Conservation (phyloP, 1,284 basidiomycete species). For the Sporisorium reilianum region DNA sequence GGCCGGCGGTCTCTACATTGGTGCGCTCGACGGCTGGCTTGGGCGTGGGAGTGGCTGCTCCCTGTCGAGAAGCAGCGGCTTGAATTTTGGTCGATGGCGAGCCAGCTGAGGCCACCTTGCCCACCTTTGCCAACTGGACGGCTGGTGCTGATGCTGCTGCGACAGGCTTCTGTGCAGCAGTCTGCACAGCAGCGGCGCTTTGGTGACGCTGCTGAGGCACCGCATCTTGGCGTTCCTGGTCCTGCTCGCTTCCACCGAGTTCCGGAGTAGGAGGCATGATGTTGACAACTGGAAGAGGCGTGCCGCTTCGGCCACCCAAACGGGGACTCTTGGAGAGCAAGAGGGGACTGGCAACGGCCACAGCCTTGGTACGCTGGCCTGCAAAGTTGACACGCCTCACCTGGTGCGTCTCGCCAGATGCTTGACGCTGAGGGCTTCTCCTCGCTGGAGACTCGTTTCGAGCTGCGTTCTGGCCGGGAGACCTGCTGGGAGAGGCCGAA, state of each 20-base stretch:
- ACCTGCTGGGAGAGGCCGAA: slow-evolving; percentile 11
- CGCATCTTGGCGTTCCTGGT: slow-evolving; percentile 19
- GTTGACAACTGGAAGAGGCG: slow-evolving; percentile 54
- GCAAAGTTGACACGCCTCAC: slow-evolving; percentile 49
- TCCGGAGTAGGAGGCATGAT: slow-evolving; percentile 65
- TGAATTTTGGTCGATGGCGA: slow-evolving; percentile 3
- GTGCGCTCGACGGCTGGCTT: slow-evolving; percentile 9
- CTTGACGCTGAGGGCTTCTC: slow-evolving; percentile 30
- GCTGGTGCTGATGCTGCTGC: neutral
- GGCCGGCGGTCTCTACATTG: neutral
- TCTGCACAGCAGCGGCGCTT: slow-evolving; percentile 12
- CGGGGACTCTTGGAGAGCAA: slow-evolving; percentile 46
- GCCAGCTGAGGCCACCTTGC: slow-evolving; percentile 2
- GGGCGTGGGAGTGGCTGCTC: slow-evolving; percentile 22
- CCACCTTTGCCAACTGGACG: slow-evolving; percentile 7
- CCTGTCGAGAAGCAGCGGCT: slow-evolving; percentile 15
- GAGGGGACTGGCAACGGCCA: slow-evolving; percentile 50
- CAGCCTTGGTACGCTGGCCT: slow-evolving; percentile 47
- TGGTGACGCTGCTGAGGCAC: slow-evolving; percentile 16
- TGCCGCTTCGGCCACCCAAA: slow-evolving; percentile 21
- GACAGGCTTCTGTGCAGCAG: neutral
- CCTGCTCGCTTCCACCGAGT: slow-evolving; percentile 34
- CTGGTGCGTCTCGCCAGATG: slow-evolving; percentile 43
- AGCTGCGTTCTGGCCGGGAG: neutral
- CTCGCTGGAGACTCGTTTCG: slow-evolving; percentile 13